Base-by-base conservation (phyloP, 2,329 filamentous ascomycete genomes). In the Bipolaris victoriae region DNA sequence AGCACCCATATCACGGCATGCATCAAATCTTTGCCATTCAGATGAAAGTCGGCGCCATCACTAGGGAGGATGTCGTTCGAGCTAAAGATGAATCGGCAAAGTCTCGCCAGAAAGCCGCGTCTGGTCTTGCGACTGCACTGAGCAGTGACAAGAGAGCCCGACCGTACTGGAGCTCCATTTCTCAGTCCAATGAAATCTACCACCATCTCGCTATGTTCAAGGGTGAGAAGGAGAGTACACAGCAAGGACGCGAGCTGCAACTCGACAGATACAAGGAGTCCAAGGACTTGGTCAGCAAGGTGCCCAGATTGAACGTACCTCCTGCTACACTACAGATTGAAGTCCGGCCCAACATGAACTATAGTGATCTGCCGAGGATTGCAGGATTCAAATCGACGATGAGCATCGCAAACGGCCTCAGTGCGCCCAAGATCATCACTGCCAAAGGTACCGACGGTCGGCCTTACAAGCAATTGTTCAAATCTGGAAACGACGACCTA, bases 1-100 rank as follows among this genome's bases (percentile, higher is more conserved):
- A 99, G 55, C 95, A 99, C 77, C 96, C 95, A 0, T 97, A 93
- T 74, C 96, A 99, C 72, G 92, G 92, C 47, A 94, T 98, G 88
- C 96, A 99, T 73, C 93, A 98, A 67, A 91, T 99, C 40, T 97
- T 94, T 81, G 91, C 93, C 2, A 76, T 75, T 24, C 72, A 73
- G 37, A 74, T 69, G 63, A 74, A 75, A 33, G 64, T 73, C 7
- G 88, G 90, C 20, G 88, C 86, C 43, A 90, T 88, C 67, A 76
- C 66, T 36, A 70, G 70, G 47, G 73, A 76, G 55, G 73, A 76
- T 47, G 55, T 66, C 52, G 74, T 49, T 87, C 88, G 82, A 76
- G 49, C 78, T 82, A 88, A 90, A 65, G 94, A 97, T 64, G 86
- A 90, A 39, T 85, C 89, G 3, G 90, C 91, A 0, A 80, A 88